Base-by-base conservation (phyloP, 192 early-diverging fungal genomes). In the Chytriomyces confervae region DNA sequence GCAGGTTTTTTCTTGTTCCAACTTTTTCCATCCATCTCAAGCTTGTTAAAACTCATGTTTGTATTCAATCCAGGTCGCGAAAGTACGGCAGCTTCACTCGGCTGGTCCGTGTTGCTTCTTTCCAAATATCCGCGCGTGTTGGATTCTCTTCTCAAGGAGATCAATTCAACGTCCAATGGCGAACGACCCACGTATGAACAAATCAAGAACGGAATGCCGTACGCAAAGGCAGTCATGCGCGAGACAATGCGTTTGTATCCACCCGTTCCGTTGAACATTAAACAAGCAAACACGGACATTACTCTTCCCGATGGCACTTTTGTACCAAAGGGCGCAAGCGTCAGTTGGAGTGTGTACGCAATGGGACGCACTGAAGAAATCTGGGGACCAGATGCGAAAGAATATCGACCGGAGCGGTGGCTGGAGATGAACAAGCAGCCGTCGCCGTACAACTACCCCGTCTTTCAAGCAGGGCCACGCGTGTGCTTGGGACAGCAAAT, bases 161-260 rank as follows among this genome's bases (percentile, higher is more conserved):
- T 84, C 66, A 44, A 49, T 16, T 29, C 75, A 29, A 50, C 69
- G 0, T 27, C 80, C 23, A 60, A 69, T 27, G 46, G 36, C 11
- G 50, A 7, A 18, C 10, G 8, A 0, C 81, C 80, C 9, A 74
- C 75, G 18, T 86, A 84, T 61, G 85, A 86, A 10, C 60, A 80
- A 61, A 69, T 83, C 23, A 78, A 62, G 46, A 67, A 80, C 16
- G 77, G 82, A 9, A 79, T 89, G 82, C 84, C 80, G 62, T 90
- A 91, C 80, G 83, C 86, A 5, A 81, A 74, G 2, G 89, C 88
- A 4, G 82, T 85, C 13, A 90, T 91, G 69, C 64, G 77, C 36
- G 93, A 94, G 80, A 81, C 87, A 7, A 74, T 93, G 29, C 84
- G 93, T 8, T 68, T 93, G 23, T 86, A 90, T 78, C 92, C 93